Evolutionary conservation across 148 eudicot genomes (phyloP).

Genomic region (Rhododendron mucronatum): DNA sequence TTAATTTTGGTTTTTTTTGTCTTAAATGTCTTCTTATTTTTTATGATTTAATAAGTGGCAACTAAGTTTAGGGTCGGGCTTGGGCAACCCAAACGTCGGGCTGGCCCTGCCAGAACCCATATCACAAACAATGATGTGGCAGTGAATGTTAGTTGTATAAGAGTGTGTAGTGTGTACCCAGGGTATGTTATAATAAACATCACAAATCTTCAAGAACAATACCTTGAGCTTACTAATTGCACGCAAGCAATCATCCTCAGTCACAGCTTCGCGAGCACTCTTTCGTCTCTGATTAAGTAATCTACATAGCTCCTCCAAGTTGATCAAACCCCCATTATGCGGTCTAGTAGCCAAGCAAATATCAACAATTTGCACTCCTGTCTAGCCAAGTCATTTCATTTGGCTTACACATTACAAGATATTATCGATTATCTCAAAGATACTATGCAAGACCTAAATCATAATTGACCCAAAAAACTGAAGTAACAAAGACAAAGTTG

Average conservation of each 20-base stretch:
- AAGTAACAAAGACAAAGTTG: not conserved
- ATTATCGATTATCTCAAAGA: not conserved
- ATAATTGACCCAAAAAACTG: not conserved
- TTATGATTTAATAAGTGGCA: too few species aligned
- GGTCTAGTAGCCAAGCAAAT: conserved; percentile 89
- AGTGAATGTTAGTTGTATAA: not conserved
- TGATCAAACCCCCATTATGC: conserved; percentile 90
- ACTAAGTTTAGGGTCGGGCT: too few species aligned
- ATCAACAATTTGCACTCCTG: conserved; percentile 94
- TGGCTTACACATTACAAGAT: not conserved
- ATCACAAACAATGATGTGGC: not conserved
- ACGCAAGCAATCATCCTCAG: conserved; percentile 96
- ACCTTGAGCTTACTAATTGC: conserved; percentile 99
- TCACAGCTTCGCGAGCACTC: conserved; percentile 80
- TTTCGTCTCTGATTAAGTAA: conserved; percentile 69
- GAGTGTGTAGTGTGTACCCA: conserved; percentile 1
- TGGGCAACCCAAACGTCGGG: too few species aligned
- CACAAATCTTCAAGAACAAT: conserved; percentile 7
- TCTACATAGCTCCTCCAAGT: conserved; percentile 77
- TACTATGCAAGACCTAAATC: not conserved
- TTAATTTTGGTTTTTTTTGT: too few species aligned
- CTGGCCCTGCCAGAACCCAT: not conserved
- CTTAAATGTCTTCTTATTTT: too few species aligned
- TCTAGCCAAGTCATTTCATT: conserved; percentile 31
- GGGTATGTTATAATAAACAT: not conserved